phyloP scores from a whole-genome alignment of 805 yeast genomes.

The Lachancea cidri region DNA sequence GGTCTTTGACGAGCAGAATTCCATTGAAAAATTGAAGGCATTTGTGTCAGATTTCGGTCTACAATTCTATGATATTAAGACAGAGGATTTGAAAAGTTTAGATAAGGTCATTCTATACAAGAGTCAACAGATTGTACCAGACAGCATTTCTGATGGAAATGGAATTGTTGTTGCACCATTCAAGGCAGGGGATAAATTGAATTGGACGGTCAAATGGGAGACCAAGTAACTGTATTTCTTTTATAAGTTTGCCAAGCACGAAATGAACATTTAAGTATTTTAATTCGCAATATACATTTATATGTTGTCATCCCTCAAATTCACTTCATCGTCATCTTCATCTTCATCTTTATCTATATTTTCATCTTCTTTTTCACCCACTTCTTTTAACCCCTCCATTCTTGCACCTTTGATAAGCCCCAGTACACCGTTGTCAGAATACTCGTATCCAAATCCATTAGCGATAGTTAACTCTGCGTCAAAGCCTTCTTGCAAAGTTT shows the following conservation, averaged over 20 bases:
- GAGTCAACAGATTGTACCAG: slow-evolving; percentile 54
- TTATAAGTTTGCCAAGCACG: too few relatives aligned
- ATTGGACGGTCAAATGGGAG: slow-evolving; percentile 74
- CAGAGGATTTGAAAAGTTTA: slow-evolving; percentile 38
- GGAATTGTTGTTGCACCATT: slow-evolving; percentile 72
- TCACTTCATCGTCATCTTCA: too few relatives aligned
- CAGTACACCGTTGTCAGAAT: slow-evolving; percentile 7
- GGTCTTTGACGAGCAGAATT: slow-evolving; percentile 63
- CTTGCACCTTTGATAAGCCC: slow-evolving; percentile 10
- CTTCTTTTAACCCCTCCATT: slow-evolving; percentile 7
- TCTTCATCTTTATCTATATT: slow-evolving; percentile 6
- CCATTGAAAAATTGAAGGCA: slow-evolving; percentile 58
- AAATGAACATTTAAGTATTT: too few relatives aligned
- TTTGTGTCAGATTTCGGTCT: slow-evolving; percentile 77
- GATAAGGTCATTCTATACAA: slow-evolving; percentile 53
- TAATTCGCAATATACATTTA: background rate
- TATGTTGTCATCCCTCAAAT: too few relatives aligned
- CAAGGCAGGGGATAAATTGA: slow-evolving; percentile 68
- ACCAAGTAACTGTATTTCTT: too few relatives aligned
- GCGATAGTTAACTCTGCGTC: slow-evolving; percentile 9
- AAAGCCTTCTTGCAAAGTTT: slow-evolving; percentile 6
- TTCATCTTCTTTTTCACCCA: slow-evolving; percentile 1
- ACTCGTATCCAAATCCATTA: slow-evolving; percentile 8
- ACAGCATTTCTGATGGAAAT: slow-evolving; percentile 41
- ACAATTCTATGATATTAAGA: slow-evolving; percentile 58